Conservation (phyloP, 2,329 filamentous ascomycete species). For the Seiridium unicorne region DNA sequence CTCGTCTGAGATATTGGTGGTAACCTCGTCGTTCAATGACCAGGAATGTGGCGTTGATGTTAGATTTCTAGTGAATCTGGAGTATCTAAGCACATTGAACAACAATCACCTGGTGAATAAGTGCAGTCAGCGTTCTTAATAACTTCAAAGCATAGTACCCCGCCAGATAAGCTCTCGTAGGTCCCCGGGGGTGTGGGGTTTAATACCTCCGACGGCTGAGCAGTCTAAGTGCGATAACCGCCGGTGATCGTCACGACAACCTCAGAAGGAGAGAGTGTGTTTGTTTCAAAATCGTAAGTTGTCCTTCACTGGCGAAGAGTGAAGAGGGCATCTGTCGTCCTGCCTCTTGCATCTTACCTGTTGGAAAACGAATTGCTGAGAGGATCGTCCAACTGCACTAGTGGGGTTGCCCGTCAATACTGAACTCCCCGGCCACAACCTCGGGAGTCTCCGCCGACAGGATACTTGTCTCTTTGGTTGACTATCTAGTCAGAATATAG, state of each 20-base stretch:
- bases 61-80: too few relatives aligned
- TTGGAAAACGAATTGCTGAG: too few relatives aligned
- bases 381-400: too few relatives aligned
- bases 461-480: too few relatives aligned
- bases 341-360: background rate
- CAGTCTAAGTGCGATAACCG: slow-evolving; percentile 4
- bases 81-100: too few relatives aligned
- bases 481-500: too few relatives aligned
- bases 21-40: too few relatives aligned
- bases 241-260: slow-evolving; percentile 3
- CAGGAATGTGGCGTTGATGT: too few relatives aligned
- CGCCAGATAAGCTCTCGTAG: slow-evolving; percentile 5
- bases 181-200: background rate
- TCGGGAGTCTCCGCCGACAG: too few relatives aligned
- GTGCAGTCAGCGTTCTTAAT: slow-evolving; percentile 3
- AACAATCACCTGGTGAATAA: background rate
- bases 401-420: background rate
- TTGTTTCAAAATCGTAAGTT: background rate
- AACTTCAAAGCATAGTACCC: slow-evolving; percentile 1
- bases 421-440: too few relatives aligned
- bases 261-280: background rate
- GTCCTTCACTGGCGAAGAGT: too few relatives aligned
- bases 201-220: slow-evolving; percentile 5
- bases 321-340: background rate
- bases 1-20: too few relatives aligned